phyloP scores from a whole-genome alignment of 2,329 filamentous ascomycete species.

The Curvularia hawaiiensis region DNA sequence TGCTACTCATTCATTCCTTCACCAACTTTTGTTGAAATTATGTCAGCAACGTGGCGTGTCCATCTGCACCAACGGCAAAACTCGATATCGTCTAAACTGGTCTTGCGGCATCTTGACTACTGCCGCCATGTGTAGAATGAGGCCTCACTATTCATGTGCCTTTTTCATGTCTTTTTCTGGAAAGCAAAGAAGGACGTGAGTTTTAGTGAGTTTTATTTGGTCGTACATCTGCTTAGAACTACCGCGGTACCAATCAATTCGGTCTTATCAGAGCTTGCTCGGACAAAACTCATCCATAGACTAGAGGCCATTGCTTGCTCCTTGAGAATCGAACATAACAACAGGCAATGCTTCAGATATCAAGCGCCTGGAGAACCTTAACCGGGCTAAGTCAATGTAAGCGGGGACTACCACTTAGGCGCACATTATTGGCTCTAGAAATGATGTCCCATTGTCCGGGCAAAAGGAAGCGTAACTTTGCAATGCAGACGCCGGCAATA shows the following conservation, averaged over 20 bases:
- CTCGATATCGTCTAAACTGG: not conserved
- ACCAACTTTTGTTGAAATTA: not conserved
- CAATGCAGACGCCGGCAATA: not conserved
- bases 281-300: not conserved
- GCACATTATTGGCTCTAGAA: not conserved
- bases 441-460: not conserved
- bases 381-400: not conserved
- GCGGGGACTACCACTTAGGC: not conserved
- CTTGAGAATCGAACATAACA: not conserved
- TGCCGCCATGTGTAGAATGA: not conserved
- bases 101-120: not conserved
- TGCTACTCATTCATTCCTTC: not conserved
- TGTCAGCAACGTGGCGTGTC: not conserved
- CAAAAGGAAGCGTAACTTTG: not conserved
- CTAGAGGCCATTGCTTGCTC: not conserved
- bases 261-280: too few species aligned
- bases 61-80: not conserved
- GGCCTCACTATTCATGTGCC: not conserved
- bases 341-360: not conserved
- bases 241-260: not conserved
- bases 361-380: not conserved
- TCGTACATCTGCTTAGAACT: not conserved
- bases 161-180: not conserved
- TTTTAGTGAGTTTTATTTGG: not conserved
- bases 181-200: not conserved